Percentiles rank a stretch among this genome's conserved stretches.
These are phyloP conservation scores for Candida wancherniae DNA, from an alignment of 805 yeast species.

Conservation along the genomic window DNA sequence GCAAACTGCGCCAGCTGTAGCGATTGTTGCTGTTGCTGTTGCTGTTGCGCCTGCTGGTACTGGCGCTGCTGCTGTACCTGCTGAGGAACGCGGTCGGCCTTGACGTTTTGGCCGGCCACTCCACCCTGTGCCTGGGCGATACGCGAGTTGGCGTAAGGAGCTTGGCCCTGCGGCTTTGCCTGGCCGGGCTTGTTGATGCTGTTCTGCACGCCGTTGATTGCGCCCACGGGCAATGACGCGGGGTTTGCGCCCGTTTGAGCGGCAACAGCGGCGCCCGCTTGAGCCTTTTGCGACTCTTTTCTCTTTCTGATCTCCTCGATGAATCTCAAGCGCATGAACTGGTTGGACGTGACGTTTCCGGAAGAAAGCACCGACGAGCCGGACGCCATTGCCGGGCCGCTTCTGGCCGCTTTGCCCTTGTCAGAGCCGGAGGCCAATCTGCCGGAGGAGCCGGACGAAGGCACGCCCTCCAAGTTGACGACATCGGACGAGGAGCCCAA, in stretches of 20 bases:
- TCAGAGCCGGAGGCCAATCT: slow-evolving; percentile 4
- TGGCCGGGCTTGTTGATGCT: slow-evolving; percentile 1
- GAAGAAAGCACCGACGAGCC: slow-evolving; percentile 18
- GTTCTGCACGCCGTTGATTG: slow-evolving; percentile 5
- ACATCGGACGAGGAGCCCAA: slow-evolving; percentile 16
- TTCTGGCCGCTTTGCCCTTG: slow-evolving; percentile 5
- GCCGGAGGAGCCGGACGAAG: slow-evolving; percentile 11
- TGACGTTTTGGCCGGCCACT: background rate
- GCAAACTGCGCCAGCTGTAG: slow-evolving; percentile 10
- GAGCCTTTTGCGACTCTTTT: slow-evolving; percentile 43
- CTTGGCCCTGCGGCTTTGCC: background rate
- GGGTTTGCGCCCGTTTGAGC: slow-evolving; percentile 27
- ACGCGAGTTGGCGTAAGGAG: slow-evolving; percentile 1
- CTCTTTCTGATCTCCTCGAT: slow-evolving; percentile 81
- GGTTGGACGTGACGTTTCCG: slow-evolving; percentile 41
- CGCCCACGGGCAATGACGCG: slow-evolving; percentile 1
- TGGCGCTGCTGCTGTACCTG: slow-evolving; percentile 5
- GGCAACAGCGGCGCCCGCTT: slow-evolving; percentile 38
- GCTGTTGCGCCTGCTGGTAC: slow-evolving; percentile 6
- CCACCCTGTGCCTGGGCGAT: slow-evolving; percentile 3
- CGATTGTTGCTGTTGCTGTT: slow-evolving; percentile 7
- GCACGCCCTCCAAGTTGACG: slow-evolving; percentile 15
- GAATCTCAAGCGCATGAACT: slow-evolving; percentile 81
- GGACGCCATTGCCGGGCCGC: slow-evolving; percentile 8
- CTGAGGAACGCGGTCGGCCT: background rate